A percentile compares a stretch with the other conserved stretches of the same genome.
phyloP scores from a whole-genome alignment of 129 eudicot genomes.

The Cynara cardunculus region DNA sequence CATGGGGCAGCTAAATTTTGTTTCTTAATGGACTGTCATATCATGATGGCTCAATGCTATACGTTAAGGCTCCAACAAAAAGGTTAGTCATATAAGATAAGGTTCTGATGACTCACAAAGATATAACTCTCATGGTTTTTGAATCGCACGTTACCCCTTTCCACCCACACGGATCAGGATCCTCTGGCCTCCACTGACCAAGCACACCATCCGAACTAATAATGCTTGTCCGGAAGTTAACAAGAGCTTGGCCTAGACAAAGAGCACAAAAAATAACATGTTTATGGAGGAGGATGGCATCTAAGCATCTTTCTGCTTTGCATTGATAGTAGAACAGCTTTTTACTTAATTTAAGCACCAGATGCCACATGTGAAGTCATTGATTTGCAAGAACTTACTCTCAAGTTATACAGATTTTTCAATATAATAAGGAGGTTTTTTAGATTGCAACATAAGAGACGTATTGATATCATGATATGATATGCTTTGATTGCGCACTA shows the following conservation, averaged over 20 bases:
- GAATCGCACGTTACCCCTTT: slow-evolving; percentile 80
- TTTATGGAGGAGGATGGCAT: neutral
- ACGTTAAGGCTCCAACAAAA: neutral
- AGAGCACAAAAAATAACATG: slow-evolving; percentile 3
- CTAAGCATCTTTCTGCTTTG: neutral
- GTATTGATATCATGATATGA: neutral
- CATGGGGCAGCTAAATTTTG: neutral
- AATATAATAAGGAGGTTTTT: neutral
- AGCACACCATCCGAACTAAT: slow-evolving; percentile 65
- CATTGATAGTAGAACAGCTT: neutral
- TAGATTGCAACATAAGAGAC: neutral
- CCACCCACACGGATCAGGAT: slow-evolving; percentile 95
- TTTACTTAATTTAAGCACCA: neutral
- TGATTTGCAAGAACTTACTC: neutral
- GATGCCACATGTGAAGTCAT: neutral
- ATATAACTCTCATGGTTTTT: slow-evolving; percentile 80
- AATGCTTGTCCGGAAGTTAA: slow-evolving; percentile 58
- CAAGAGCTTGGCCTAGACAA: slow-evolving; percentile 81
- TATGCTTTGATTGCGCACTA: neutral
- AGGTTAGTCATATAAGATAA: neutral
- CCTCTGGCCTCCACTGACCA: slow-evolving; percentile 93
- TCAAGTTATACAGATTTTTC: neutral
- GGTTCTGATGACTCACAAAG: slow-evolving; percentile 59
- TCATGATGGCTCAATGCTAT: neutral
- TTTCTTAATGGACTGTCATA: neutral